Percentiles rank a stretch among this genome's conserved stretches.
Evolutionary conservation across 2,329 filamentous ascomycete genomes (phyloP).

Genomic region (Fusarium guadeloupense): DNA sequence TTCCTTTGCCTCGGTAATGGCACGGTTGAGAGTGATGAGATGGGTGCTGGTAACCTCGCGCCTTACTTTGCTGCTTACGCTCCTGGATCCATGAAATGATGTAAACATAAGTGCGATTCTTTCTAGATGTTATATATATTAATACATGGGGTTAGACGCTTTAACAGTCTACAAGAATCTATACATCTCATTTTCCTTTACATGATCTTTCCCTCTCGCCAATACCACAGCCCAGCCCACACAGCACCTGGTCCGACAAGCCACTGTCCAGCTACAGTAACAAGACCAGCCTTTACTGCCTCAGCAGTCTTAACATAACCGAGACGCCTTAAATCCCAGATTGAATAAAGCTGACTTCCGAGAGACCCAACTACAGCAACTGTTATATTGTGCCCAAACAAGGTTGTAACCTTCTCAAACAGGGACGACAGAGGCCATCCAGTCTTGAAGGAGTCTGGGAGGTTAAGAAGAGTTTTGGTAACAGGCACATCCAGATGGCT

Average conservation of each 20-base stretch:
- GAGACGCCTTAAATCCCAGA: background rate
- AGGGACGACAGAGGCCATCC: too few species aligned
- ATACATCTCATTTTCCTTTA: too few species aligned
- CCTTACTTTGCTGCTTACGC: constrained; percentile 1
- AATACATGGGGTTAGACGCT: too few species aligned
- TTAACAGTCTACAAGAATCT: too few species aligned
- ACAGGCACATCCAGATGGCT: background rate
- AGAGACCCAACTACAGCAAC: background rate
- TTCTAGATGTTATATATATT: too few species aligned
- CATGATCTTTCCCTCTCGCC: background rate
- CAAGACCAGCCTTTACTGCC: background rate
- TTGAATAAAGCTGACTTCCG: background rate
- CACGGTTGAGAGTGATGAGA: background rate
- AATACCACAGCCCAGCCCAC: background rate
- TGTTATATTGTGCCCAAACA: too few species aligned
- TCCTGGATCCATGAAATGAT: background rate
- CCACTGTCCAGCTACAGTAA: background rate
- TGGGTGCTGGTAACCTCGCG: background rate
- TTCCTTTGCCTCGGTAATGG: constrained; percentile 10
- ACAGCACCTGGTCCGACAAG: background rate
- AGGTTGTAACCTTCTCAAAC: too few species aligned
- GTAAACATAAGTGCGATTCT: too few species aligned
- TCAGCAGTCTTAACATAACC: background rate
- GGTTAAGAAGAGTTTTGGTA: background rate
- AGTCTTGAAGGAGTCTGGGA: too few species aligned